Percentiles rank a stretch among this genome's conserved stretches.
Conservation (phyloP, 164 flowering plant genomes). For the Cinnamomum micranthum region DNA sequence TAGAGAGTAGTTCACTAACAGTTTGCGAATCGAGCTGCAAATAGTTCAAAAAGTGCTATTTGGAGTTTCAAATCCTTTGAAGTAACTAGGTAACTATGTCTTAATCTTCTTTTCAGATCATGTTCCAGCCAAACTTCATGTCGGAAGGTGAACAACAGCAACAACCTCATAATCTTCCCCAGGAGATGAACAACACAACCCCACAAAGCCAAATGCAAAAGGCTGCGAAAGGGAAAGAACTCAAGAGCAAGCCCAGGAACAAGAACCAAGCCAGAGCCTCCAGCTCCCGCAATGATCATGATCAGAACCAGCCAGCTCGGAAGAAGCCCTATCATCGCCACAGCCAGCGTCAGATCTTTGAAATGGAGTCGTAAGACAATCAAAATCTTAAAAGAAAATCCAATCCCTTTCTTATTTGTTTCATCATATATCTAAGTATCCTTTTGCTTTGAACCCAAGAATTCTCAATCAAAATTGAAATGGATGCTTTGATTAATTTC, state of each 20-base stretch:
- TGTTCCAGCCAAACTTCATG: conserved; percentile 59
- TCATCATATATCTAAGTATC: not conserved
- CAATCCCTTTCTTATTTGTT: not conserved
- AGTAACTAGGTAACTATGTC: too few species aligned
- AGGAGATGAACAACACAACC: conserved; percentile 25
- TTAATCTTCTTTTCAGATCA: conserved; percentile 1
- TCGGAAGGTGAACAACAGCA: conserved; percentile 43
- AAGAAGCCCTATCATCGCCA: conserved; percentile 93
- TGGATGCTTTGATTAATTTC: not conserved
- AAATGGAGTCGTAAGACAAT: conserved; percentile 72
- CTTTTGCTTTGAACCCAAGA: not conserved
- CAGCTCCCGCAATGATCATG: conserved; percentile 66
- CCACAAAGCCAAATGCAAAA: conserved; percentile 39
- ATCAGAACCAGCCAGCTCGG: conserved; percentile 38
- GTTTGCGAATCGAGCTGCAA: too few species aligned
- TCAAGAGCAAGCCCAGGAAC: conserved; percentile 74
- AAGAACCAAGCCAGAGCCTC: conserved; percentile 54
- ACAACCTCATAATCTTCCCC: conserved; percentile 22
- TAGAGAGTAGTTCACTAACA: too few species aligned
- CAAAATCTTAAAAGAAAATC: not conserved
- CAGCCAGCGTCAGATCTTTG: conserved; percentile 89
- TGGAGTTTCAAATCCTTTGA: too few species aligned
- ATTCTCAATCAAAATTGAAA: not conserved
- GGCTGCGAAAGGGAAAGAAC: conserved; percentile 49
- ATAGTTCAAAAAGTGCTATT: too few species aligned